Evolutionary conservation across 306 rosid species (phyloP).

Genomic region (Dalbergia cultrata): DNA sequence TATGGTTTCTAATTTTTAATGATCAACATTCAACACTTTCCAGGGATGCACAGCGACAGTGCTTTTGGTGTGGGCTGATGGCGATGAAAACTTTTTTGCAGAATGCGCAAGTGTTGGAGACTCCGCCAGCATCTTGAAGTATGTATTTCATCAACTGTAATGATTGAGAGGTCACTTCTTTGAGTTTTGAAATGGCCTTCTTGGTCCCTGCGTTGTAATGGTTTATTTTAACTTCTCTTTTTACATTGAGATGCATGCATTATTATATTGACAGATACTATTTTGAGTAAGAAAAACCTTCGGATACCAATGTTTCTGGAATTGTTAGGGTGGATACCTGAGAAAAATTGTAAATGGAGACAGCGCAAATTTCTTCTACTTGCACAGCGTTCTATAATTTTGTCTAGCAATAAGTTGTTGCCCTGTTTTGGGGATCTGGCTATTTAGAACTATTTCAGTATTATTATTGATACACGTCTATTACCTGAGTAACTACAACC

Average conservation of each 20-base stretch:
- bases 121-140: constrained; percentile 87
- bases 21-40: constrained; percentile 42
- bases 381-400: neutral
- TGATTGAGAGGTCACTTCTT: too few species aligned
- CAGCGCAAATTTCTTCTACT: neutral
- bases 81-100: constrained; percentile 65
- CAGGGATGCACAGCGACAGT: constrained; percentile 99
- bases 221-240: too few species aligned
- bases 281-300: too few species aligned
- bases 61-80: constrained; percentile 88
- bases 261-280: too few species aligned
- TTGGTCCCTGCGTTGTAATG: too few species aligned
- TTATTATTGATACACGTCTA: neutral
- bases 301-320: too few species aligned
- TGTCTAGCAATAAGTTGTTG: constrained; percentile 14
- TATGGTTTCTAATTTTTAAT: constrained; percentile 40
- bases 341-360: too few species aligned
- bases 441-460: constrained; percentile 13
- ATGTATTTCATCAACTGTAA: constrained; percentile 45
- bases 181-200: too few species aligned
- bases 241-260: too few species aligned
- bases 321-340: too few species aligned
- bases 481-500: neutral
- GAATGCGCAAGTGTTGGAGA: constrained; percentile 99
- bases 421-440: neutral